Conservation (phyloP, 441 rosid species). For the Cnidoscolus chayamansa region DNA sequence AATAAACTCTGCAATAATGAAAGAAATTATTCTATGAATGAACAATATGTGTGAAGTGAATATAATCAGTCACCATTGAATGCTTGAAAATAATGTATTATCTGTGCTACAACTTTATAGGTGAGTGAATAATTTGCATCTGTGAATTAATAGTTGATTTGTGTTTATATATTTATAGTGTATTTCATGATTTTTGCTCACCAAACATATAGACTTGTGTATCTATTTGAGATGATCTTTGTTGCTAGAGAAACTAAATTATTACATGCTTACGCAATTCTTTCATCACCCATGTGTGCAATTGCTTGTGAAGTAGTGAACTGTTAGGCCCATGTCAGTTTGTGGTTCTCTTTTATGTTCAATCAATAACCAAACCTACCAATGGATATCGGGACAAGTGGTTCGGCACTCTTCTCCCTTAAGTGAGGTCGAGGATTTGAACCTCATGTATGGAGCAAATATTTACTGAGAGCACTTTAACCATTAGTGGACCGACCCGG, state of each 20-base stretch:
- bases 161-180: background rate
- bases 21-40: background rate
- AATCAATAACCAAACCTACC: background rate
- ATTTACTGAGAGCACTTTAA: too few species aligned
- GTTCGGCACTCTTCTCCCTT: too few species aligned
- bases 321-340: background rate
- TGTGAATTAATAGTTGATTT: background rate
- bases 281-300: background rate
- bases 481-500: too few species aligned
- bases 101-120: background rate
- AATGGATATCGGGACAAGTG: too few species aligned
- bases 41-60: too few species aligned
- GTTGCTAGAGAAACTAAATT: background rate
- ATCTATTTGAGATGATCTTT: background rate
- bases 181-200: conserved; percentile 1
- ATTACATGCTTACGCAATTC: background rate
- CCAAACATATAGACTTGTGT: background rate
- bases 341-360: background rate
- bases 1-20: too few species aligned
- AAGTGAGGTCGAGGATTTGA: too few species aligned
- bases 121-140: background rate
- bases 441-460: too few species aligned
- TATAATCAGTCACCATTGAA: background rate
- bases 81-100: background rate
- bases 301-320: background rate